Evolutionary conservation across 129 eudicot species (phyloP), one percentile per base, ranked within the genome.

Genomic region (Pittosporum tobira): DNA sequence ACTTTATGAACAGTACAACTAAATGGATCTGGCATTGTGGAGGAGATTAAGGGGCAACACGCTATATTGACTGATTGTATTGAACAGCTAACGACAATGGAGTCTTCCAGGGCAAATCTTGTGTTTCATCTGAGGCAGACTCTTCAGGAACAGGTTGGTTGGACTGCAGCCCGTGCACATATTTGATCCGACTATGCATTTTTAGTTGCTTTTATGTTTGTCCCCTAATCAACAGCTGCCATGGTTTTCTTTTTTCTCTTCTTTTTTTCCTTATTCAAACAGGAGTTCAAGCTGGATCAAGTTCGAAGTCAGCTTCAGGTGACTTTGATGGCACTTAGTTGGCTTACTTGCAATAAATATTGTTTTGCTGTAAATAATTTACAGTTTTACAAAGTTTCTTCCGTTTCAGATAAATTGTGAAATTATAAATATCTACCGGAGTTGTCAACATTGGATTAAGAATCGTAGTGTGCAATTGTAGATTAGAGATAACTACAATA

Each of bases 91-190:
- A 74, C 80, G 19, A 64, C 73, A 31, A 71, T 79, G 69, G 84
- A 87, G 73, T 78, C 90, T 51, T 78, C 91, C 27, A 83, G 99
- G 65, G 81, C 74, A 60, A 91, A 71, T 71, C 96, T 91, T 6
- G 75, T 87, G 15, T 70, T 91, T 54, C 73, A 76, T 63, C 71
- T 91, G 43, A 76, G 80, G 57, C 85, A 81, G 13, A 94, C 94
- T 58, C 81, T 91, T 59, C 87, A 79, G 68, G 99, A 91, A 69
- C 96, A 91, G 96, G 99, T 91, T 75, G 16, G 64, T 61, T 66
- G 49, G 31, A 63, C 30, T 3, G 14, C 28, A 0, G 29, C 51
- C 31, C 36, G 15, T 24, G 24, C 58, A 19, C 21, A 19, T 37
- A 1, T 5, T 8, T 21, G 61, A 44, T 62, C 30, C 22, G 15